Evolutionary conservation across 1,139 yeast species (phyloP).

Genomic region (Yamadazyma trypodendri): DNA sequence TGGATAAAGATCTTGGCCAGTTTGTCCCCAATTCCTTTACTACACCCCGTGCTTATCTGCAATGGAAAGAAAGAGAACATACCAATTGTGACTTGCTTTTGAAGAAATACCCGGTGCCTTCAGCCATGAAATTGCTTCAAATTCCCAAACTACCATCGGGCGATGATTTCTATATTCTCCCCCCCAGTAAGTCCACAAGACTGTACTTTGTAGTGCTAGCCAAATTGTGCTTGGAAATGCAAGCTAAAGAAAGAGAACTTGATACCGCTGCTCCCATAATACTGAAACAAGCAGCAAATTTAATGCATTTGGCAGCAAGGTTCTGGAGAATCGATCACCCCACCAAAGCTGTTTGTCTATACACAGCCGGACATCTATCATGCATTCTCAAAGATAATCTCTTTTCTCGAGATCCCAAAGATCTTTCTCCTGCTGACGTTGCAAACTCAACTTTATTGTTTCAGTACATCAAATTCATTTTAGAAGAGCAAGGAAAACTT

Average conservation of each 20-base stretch:
- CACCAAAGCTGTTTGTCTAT: slow-evolving; percentile 51
- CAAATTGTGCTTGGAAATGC: slow-evolving; percentile 29
- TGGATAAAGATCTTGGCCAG: slow-evolving; percentile 42
- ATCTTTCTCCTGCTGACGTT: slow-evolving; percentile 32
- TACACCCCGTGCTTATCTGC: slow-evolving; percentile 35
- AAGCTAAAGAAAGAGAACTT: slow-evolving; percentile 8
- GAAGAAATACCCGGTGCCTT: slow-evolving; percentile 39
- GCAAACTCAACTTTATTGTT: slow-evolving; percentile 27
- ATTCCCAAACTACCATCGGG: slow-evolving; percentile 32
- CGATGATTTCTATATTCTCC: slow-evolving; percentile 42
- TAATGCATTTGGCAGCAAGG: slow-evolving; percentile 46
- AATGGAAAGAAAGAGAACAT: slow-evolving; percentile 54
- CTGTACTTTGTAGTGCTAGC: slow-evolving; percentile 28
- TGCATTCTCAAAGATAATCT: slow-evolving; percentile 36
- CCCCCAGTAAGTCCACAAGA: slow-evolving; percentile 31
- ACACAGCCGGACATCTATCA: slow-evolving; percentile 52
- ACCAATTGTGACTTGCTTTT: slow-evolving; percentile 35
- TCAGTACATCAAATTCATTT: slow-evolving; percentile 25
- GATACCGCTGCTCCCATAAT: slow-evolving; percentile 24
- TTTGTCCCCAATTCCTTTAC: slow-evolving; percentile 43
- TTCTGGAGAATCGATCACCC: slow-evolving; percentile 63
- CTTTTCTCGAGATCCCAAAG: slow-evolving; percentile 22
- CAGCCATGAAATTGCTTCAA: slow-evolving; percentile 30
- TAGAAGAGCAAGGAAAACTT: slow-evolving; percentile 33
- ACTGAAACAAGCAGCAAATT: slow-evolving; percentile 39